Evolutionary conservation across 805 yeast genomes (phyloP), one percentile per base, ranked within the genome.

Genomic region (Nakazawaea ishiwadae): DNA sequence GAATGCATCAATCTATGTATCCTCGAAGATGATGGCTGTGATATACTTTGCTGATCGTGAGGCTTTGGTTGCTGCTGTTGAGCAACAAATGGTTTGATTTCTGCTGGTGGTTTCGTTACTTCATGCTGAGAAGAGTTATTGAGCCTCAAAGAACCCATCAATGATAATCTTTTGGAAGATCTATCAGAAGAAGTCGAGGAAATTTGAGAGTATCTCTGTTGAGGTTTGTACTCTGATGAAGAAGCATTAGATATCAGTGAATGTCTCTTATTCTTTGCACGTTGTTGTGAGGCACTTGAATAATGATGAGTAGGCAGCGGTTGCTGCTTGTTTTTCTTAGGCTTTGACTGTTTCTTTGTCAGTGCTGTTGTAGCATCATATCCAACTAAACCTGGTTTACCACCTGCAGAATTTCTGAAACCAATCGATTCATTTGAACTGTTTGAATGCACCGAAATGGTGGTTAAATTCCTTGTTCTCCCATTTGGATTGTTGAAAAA

Each of bases 1-100:
- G 63, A 58, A 44, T 60, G 61, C 42, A 52, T 51, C 14, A 58
- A 48, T 21, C 53, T 32, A 15, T 42, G 45, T 12, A 37, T 42
- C 8, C 31, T 26, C 4, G 41, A 27, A 14, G 45, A 33, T n/a
- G 37, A 27, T 8, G 36, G 40, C 28, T 35, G 34, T 32, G 34
- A 27, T 15, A 32, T 39, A 5, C 23, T 6, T 28, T 31, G 32
- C 17, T 24, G 21, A 11, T 19, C 12, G 16, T 16, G n/a, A 1
- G 21, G 31, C 18, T 15, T 31, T 9, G 14, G 37, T 18, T 33
- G 34, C 19, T 26, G 37, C 12, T 19, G 40, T 28, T 18, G 40
- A 14, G n/a, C n/a, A n/a, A n/a, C n/a, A n/a, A n/a, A n/a, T n/a
- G n/a, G n/a, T n/a, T n/a, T n/a, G n/a, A n/a, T n/a, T n/a, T n/a